A percentile compares a stretch with the other conserved stretches of the same genome.
Conservation (phyloP, 75 land plant species). For the Cryptomeria japonica region DNA sequence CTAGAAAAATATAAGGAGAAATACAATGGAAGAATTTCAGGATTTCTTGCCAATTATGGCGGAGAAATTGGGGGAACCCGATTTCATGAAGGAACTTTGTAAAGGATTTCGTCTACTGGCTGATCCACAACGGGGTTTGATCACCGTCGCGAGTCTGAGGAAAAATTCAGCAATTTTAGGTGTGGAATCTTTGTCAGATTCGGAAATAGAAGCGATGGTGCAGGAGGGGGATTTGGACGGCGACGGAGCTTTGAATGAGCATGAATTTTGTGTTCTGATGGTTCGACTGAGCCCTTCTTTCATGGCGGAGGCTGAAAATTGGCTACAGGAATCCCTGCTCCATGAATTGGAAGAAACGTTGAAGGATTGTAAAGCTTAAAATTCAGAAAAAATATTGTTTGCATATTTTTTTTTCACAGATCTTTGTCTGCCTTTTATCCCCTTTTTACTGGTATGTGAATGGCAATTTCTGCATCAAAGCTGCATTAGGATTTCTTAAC, state of each 20-base stretch:
- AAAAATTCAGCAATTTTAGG: slow-evolving; percentile 50
- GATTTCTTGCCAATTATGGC: slow-evolving; percentile 78
- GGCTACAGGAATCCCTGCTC: slow-evolving; percentile 14
- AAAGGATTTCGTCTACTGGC: slow-evolving; percentile 63
- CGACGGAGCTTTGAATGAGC: slow-evolving; percentile 54
- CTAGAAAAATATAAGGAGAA: slow-evolving; percentile 1
- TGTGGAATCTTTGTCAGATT: slow-evolving; percentile 46
- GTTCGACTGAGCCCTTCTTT: slow-evolving; percentile 61
- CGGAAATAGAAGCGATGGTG: slow-evolving; percentile 60
- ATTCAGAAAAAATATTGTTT: no score
- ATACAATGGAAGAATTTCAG: slow-evolving; percentile 24
- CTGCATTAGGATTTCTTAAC: no score
- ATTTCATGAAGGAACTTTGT: slow-evolving; percentile 70
- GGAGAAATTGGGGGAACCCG: slow-evolving; percentile 62
- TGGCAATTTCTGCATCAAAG: no score
- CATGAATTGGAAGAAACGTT: background rate
- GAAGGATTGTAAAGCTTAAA: background rate
- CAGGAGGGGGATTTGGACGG: slow-evolving; percentile 61
- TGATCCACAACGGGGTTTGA: slow-evolving; percentile 41
- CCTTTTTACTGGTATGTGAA: no score
- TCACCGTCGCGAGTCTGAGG: slow-evolving; percentile 72
- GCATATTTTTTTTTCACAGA: no score
- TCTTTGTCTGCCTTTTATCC: no score
- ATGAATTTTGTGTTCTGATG: slow-evolving; percentile 67
- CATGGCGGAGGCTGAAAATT: slow-evolving; percentile 30